Evolutionary conservation across 1,139 yeast species (phyloP).

Genomic region (Eremothecium sinecaudum): DNA sequence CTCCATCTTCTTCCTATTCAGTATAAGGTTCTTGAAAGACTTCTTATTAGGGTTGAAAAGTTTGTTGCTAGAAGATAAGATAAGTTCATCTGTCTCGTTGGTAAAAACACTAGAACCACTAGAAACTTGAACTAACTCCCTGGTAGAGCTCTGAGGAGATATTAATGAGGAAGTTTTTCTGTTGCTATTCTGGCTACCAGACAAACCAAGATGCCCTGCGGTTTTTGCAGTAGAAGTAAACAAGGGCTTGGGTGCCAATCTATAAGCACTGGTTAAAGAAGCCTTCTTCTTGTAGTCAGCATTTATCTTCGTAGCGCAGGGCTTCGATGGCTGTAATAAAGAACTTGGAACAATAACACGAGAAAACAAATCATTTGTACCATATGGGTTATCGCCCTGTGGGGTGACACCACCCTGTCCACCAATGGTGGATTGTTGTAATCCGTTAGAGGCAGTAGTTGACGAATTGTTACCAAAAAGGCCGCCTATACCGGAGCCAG

Average conservation of each 20-base stretch:
- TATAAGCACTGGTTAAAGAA: slow-evolving; percentile 53
- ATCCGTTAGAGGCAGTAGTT: slow-evolving; percentile 11
- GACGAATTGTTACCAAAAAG: slow-evolving; percentile 26
- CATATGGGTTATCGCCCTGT: slow-evolving; percentile 50
- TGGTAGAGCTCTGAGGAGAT: slow-evolving; percentile 13
- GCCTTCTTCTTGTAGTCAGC: slow-evolving; percentile 48
- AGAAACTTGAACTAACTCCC: slow-evolving; percentile 11
- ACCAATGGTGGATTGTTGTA: slow-evolving; percentile 4
- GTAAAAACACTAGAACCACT: slow-evolving; percentile 10
- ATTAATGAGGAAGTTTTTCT: slow-evolving; percentile 8
- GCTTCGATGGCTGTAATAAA: slow-evolving; percentile 47
- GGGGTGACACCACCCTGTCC: slow-evolving; percentile 23
- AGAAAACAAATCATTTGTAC: slow-evolving; percentile 55
- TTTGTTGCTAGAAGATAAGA: slow-evolving; percentile 16
- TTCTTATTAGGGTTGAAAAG: slow-evolving; percentile 26
- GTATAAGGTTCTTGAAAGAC: slow-evolving; percentile 20
- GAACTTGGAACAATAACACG: slow-evolving; percentile 27
- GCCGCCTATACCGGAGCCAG: slow-evolving; percentile 19
- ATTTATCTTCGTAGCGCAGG: slow-evolving; percentile 32
- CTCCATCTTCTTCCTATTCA: slow-evolving; percentile 19
- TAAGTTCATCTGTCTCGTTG: slow-evolving; percentile 13
- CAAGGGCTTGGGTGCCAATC: slow-evolving; percentile 37
- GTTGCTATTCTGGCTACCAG: slow-evolving; percentile 5
- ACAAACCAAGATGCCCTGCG: slow-evolving; percentile 7
- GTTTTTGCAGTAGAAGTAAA: slow-evolving; percentile 21